Evolutionary conservation across 2,329 filamentous ascomycete species (phyloP), one percentile per base, ranked within the genome.

Genomic region (Paecilomyces niveus): DNA sequence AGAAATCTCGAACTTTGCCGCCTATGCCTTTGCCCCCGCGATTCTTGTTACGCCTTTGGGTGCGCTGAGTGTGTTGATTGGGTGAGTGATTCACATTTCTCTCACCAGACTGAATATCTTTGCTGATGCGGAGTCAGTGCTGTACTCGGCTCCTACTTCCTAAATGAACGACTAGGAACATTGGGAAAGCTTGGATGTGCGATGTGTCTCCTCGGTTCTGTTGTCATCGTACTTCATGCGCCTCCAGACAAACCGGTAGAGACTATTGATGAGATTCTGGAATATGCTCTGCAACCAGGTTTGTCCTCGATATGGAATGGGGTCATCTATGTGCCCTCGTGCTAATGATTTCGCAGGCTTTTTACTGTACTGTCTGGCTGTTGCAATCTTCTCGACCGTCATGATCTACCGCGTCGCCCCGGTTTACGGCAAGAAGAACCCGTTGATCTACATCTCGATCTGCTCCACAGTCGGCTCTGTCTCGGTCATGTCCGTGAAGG

Each of bases 401-500:
- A 97, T 97, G 93, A 97, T 99, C 66, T 99, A 99, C 81, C 89
- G 87, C 74, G 83, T 99, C 63, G 90, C 92, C 7, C 94, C 94
- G 0, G 79, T 87, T 57, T 88, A 99, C 70, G 94, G 94, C 71
- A 96, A 91, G 81, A 92, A 89, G 77, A 99, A 97, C 73, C 93
- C 94, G 9, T 84, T 99, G 67, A 89, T 99, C 67, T 99, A 93
- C 76, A 87, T 99, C 65, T 97, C 92, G 66, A 97, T 99, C 67
- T 99, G 94, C 82, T 97, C 92, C 55, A 95, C 92, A 3, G 92
- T 97, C 63, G 94, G 94, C 68, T 96, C 92, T 56, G 89, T 99
- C 62, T 97, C 94, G 11, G 93, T 99, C 80, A 99, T 99, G 94
- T 92, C 94, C 32, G 90, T 97, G 76, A 99, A 99, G 80, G 94